Base-by-base conservation (phyloP, 768 basidiomycete species). In the Steccherinum ochraceum region DNA sequence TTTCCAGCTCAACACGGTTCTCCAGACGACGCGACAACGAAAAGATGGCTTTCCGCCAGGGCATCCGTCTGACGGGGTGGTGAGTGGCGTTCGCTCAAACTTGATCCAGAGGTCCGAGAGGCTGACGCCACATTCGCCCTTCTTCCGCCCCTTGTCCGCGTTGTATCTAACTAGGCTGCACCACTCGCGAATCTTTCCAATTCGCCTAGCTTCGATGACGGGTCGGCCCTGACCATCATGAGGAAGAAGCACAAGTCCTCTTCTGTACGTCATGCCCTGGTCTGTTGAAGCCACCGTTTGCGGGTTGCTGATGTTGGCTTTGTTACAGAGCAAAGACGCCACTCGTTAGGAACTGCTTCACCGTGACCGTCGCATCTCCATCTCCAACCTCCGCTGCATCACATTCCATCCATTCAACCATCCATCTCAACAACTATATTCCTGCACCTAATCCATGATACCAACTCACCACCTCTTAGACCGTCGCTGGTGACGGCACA, bases 21-120 rank as follows among this genome's bases (percentile, higher is more conserved):
- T 64, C 27, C 56, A 55, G 52, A 53, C 53, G 39, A 58, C 63
- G 24, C 52, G 54, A 46, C 63, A 61, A 45, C 55, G 60, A 45
- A 56, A 58, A 45, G 53, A 52, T 21, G 58, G 45, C 2, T 12
- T 7, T 35, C 30, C 7, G 30, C 7, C 7, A 16, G 30, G 30
- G 7, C 30, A 35, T 35, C 7, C 30, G 16, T 35, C 7, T 16
- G 7, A 7, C 16, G 30, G 30, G 30, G 30, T 35, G 7, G 30
- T 35, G 30, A 35, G 30, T 35, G 30, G 30, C 30, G 30, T 35
- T 35, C 30, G 30, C n/a, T n/a, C n/a, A n/a, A n/a, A n/a, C n/a
- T 35, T 35, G 30, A 7, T 35, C 30, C 30, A 7, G 7, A 16
- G 7, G 30, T 35, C 30, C 30, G 30, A 7, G 7, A 7, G 16